A percentile compares a stretch with the other conserved stretches of the same genome.
Conservation (phyloP, 176 grass and related monocot species). For the Carex myosuroides region DNA sequence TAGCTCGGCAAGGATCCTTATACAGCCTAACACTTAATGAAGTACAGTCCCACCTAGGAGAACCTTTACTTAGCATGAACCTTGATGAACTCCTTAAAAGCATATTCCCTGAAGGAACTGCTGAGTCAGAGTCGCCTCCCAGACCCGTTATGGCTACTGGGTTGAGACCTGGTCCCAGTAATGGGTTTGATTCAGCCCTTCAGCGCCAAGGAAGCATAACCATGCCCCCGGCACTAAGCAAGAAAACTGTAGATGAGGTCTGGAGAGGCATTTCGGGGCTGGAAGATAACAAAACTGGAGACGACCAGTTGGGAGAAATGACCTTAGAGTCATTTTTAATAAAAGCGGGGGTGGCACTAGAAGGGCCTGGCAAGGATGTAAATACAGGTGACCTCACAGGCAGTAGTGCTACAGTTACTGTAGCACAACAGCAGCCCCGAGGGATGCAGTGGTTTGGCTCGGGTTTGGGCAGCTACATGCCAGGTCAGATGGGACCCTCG, state of each 20-base stretch:
- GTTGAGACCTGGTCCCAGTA: slow-evolving; percentile 12
- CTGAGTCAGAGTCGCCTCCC: slow-evolving; percentile 6
- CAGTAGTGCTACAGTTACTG: slow-evolving; percentile 3
- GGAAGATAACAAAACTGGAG: slow-evolving; percentile 34
- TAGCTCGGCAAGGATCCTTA: slow-evolving; percentile 73
- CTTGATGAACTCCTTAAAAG: slow-evolving; percentile 82
- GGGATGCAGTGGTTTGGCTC: slow-evolving; percentile 25
- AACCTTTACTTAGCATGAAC: slow-evolving; percentile 89
- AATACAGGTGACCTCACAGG: slow-evolving; percentile 14
- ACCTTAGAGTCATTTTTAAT: slow-evolving; percentile 89
- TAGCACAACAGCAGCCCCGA: slow-evolving; percentile 17
- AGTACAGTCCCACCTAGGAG: slow-evolving; percentile 73
- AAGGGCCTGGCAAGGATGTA: slow-evolving; percentile 38
- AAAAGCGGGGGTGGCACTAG: slow-evolving; percentile 71
- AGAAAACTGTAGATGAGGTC: slow-evolving; percentile 91
- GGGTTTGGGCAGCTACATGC: slow-evolving; percentile 14
- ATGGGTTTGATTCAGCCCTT: slow-evolving; percentile 31
- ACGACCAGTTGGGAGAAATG: slow-evolving; percentile 70
- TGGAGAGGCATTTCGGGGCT: slow-evolving; percentile 63
- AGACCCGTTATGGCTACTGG: slow-evolving; percentile 16
- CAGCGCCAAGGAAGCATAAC: slow-evolving; percentile 64
- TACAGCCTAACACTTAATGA: slow-evolving; percentile 82
- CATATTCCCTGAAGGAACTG: slow-evolving; percentile 49
- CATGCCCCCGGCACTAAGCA: slow-evolving; percentile 69
- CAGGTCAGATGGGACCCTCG: background rate